Conservation (phyloP, 2,329 filamentous ascomycete genomes). For the Colletotrichum theobromicola region DNA sequence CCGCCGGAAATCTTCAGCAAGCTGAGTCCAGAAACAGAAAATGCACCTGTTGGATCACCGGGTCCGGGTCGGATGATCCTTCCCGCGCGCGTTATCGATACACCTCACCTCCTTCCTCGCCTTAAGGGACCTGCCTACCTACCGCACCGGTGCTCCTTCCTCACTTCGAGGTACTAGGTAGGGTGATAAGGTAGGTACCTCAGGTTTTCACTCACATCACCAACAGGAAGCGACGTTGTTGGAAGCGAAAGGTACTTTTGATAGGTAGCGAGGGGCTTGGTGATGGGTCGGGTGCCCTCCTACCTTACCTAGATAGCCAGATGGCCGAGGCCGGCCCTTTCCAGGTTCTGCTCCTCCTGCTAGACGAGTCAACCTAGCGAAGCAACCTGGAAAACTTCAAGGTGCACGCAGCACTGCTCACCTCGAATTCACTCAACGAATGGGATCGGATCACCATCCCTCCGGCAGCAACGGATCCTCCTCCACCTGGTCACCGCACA, state of each 20-base stretch:
- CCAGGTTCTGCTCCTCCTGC: neutral
- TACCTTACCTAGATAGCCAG: neutral
- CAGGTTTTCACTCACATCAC: neutral
- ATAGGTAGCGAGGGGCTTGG: neutral
- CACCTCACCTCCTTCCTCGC: neutral
- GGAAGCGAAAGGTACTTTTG: neutral
- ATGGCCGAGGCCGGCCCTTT: neutral
- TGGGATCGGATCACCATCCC: neutral
- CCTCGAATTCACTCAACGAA: neutral
- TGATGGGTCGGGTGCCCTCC: neutral
- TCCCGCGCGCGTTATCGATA: neutral
- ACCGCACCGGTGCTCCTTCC: neutral
- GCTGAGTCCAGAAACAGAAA: neutral
- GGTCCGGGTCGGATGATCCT: neutral
- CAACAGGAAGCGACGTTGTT: neutral
- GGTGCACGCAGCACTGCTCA: neutral
- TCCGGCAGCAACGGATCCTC: neutral
- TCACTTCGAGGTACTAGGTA: neutral
- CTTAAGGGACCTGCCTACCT: neutral
- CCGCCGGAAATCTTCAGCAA: neutral
- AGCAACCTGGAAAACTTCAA: neutral
- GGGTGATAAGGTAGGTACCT: neutral
- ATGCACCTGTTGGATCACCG: neutral
- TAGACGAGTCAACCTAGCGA: neutral
- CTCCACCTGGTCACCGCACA: neutral